A percentile compares a stretch with the other conserved stretches of the same genome.
Evolutionary conservation across 1,284 basidiomycete genomes (phyloP).

Genomic region (Inonotus hispidus): DNA sequence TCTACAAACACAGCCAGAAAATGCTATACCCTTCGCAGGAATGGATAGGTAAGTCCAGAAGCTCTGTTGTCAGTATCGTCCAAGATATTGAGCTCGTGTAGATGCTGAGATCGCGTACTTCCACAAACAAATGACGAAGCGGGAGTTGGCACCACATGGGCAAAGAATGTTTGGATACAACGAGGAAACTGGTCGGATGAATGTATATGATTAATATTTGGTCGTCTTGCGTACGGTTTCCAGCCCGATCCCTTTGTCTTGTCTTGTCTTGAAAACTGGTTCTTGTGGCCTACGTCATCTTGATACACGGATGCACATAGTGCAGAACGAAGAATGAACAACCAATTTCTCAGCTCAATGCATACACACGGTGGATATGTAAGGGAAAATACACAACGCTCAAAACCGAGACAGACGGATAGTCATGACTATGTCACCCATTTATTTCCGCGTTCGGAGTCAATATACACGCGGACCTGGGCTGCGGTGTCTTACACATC

Average conservation of each 20-base stretch:
- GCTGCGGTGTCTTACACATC: background rate
- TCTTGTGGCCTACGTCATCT: background rate
- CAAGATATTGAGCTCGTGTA: background rate
- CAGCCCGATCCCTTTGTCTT: no score
- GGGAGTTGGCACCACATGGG: background rate
- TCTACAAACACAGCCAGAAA: background rate
- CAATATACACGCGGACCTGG: background rate
- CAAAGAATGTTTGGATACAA: background rate
- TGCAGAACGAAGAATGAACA: background rate
- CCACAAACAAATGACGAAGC: background rate
- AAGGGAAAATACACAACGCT: background rate
- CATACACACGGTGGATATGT: background rate
- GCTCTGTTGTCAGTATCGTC: background rate
- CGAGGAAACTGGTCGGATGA: background rate
- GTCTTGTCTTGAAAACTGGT: background rate
- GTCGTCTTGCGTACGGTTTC: background rate
- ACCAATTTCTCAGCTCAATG: background rate
- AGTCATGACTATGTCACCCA: background rate
- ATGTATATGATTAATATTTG: background rate
- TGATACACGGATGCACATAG: background rate
- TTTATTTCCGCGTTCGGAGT: no score
- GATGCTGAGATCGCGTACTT: conserved; percentile 12
- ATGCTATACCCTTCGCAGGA: conserved; percentile 3
- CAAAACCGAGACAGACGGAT: background rate
- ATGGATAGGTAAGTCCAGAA: conserved; percentile 17